Evolutionary conservation across 441 rosid genomes (phyloP), one percentile per base, ranked within the genome.

Genomic region (Adansonia madagascariensis): DNA sequence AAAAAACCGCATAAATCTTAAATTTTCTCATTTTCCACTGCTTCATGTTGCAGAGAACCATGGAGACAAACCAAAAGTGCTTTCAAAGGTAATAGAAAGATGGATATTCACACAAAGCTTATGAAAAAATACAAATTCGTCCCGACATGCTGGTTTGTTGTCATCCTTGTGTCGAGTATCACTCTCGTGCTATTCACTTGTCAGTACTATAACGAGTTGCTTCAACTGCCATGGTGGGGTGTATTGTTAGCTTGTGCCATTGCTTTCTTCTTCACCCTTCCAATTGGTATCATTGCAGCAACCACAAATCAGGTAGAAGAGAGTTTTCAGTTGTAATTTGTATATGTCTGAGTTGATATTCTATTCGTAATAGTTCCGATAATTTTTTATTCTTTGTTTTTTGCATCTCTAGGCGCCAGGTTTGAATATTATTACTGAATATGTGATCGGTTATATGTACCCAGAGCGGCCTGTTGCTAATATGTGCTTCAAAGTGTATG

Each of bases 221-320:
- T 93, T 70, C 97, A 91, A 68, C 81, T 93, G 85, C 96, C 92
- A n/a, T 91, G 96, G 96, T 92, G 97, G 97, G 97, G 94, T 15
- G 91, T 90, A 14, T 63, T 91, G 9, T 84, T 91, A 14, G 93
- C 94, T 80, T 93, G 94, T 77, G 87, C 79, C 18, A 87, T 93
- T 68, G 92, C 96, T 20, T 39, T 93, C 15, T 79, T 75, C 84
- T 93, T 87, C 84, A 91, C 93, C 65, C 92, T 92, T 44, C 89
- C 92, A 5, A 83, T 90, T 2, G 96, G 97, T 68, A 86, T 93
- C 27, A 90, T 93, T 74, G 67, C 49, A 9, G 94, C 97, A 9
- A 92, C 97, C 55, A 89, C 93, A 64, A 92, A 90, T 77, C 94
- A 90, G 83, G 97, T 88, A 74, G 50, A 39, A 17, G 57, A 7